Evolutionary conservation across 139 green algal genomes (phyloP), one percentile per base, ranked within the genome.

Genomic region (Asterochloris erici): DNA sequence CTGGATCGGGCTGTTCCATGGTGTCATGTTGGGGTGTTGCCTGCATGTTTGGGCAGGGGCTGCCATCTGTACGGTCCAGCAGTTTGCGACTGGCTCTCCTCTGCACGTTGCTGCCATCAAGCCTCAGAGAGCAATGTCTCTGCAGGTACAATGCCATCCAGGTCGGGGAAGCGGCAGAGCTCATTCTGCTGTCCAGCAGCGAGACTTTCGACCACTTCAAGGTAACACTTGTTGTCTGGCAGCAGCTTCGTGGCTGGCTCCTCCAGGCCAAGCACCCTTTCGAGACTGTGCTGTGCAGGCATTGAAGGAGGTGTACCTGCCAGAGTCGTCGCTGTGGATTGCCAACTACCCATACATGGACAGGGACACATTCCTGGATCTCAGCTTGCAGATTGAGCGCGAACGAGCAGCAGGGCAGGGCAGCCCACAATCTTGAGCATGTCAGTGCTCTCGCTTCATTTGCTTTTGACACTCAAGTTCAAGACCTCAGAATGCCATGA

Each of bases 221-320:
- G 90, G 92, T 91, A 74, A 15, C 86, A 29, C 38, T 19, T 19
- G 21, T 24, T 24, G 1, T 28, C n/a, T 38, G 54, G 12, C 14
- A 68, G 38, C 38, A 54, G 38, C 38, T 54, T 54, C 38, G 4
- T 21, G 23, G 24, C 11, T 0, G 11, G n/a, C 73, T 54, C 15
- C 29, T 17, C n/a, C n/a, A 77, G 0, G 27, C 1, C n/a, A 38
- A 23, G 16, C 10, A 21, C 10, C 29, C 23, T 77, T 12, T 60
- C 0, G 14, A 61, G 12, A 11, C 17, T 77, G 24, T 60, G 0
- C 74, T 47, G 9, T 81, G 70, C 85, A 95, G 91, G 94, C 94
- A 10, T 88, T 97, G 38, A 93, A 94, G 61, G 94, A 97, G 83
- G 87, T 93, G 23, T 97, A 97, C 79, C 77, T 96, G n/a, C 94